These are phyloP conservation scores for Mentha longifolia DNA, from an alignment of 257 asterid species.

Conservation along the genomic window DNA sequence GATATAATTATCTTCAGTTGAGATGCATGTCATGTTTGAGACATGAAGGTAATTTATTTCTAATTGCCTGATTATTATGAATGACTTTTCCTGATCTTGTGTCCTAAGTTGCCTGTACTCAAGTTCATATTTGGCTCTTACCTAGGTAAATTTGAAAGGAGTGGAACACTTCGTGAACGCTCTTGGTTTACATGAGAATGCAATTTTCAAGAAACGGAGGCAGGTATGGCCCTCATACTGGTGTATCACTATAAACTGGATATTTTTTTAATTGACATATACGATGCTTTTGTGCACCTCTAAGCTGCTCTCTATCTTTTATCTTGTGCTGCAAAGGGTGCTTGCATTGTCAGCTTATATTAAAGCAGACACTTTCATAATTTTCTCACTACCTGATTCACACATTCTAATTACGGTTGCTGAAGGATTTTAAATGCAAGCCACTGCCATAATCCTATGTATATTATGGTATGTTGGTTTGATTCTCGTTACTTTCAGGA, in stretches of 20 bases:
- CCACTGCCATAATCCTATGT: conserved; percentile 13
- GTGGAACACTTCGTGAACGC: conserved; percentile 59
- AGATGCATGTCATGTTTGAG: conserved; percentile 10
- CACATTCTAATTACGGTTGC: conserved; percentile 16
- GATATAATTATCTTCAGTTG: not conserved
- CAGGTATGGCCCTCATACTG: conserved; percentile 44
- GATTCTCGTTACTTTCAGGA: conserved; percentile 37
- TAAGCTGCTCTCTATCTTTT: conserved; percentile 7
- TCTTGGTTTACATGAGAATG: conserved; percentile 51
- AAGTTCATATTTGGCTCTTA: conserved; percentile 25
- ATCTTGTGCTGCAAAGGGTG: conserved; percentile 19
- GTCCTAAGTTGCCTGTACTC: conserved; percentile 22
- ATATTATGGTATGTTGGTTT: conserved; percentile 9
- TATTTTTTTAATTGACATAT: not conserved
- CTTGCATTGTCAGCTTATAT: conserved; percentile 1
- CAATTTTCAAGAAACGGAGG: conserved; percentile 53
- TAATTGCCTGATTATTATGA: not conserved
- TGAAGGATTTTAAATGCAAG: not conserved
- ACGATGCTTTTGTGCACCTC: conserved; percentile 6
- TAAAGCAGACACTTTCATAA: not conserved
- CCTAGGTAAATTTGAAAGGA: conserved; percentile 59
- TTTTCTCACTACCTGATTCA: conserved; percentile 18
- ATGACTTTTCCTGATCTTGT: not conserved
- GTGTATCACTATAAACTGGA: conserved; percentile 18
- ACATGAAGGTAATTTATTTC: not conserved